These are phyloP conservation scores for Annona cherimola DNA, from an alignment of 164 flowering plant genomes.

Conservation along the genomic window DNA sequence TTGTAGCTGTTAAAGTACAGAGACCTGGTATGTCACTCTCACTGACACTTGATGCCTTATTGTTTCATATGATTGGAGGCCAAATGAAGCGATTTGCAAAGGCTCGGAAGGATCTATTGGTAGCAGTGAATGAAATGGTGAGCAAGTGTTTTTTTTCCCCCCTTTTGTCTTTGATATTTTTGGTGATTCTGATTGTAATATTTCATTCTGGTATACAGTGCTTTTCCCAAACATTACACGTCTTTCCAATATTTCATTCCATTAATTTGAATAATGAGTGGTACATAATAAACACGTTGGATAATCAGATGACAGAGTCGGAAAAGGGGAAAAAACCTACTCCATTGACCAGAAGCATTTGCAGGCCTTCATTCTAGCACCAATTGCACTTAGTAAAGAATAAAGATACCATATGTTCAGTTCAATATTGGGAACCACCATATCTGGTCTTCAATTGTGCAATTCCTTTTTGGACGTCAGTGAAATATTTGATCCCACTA, in stretches of 20 bases:
- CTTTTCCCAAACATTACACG: background rate
- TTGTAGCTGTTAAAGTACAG: constrained; percentile 98
- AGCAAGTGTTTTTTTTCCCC: constrained; percentile 10
- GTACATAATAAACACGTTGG: background rate
- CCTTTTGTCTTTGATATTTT: background rate
- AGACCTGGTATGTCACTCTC: constrained; percentile 84
- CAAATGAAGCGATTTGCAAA: constrained; percentile 91
- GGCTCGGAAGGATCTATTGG: constrained; percentile 85
- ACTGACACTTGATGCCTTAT: constrained; percentile 87
- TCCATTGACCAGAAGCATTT: background rate
- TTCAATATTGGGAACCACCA: background rate
- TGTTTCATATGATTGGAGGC: constrained; percentile 92
- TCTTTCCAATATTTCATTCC: background rate
- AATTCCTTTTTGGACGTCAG: background rate
- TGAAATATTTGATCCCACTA: background rate
- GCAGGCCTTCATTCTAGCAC: background rate
- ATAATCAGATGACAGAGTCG: background rate
- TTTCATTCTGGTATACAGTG: background rate
- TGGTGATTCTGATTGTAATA: background rate
- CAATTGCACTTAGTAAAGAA: no score
- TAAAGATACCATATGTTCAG: background rate
- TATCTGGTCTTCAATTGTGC: background rate
- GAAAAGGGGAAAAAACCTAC: background rate
- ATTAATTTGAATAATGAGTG: background rate
- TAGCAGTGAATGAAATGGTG: constrained; percentile 96